phyloP scores from a whole-genome alignment of 2,329 filamentous ascomycete genomes.

The Colletotrichum cereale region DNA sequence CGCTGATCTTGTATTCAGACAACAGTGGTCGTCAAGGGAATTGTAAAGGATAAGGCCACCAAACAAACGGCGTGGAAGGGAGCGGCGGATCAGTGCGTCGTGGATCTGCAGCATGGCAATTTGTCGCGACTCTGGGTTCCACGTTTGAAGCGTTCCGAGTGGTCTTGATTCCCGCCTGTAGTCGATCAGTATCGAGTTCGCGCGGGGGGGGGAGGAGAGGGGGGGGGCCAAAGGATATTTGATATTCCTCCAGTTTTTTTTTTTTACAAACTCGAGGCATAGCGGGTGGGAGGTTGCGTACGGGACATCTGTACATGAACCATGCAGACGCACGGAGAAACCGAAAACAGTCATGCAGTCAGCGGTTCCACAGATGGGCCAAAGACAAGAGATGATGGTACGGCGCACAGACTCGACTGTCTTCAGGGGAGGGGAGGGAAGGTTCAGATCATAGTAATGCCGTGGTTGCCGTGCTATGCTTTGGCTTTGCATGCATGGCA shows the following conservation, averaged over 20 bases:
- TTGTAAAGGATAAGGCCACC: background rate
- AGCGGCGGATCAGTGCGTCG: constrained; percentile 4
- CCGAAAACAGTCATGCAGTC: constrained; percentile 29
- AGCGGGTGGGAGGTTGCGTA: background rate
- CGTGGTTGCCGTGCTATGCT: background rate
- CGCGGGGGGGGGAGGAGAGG: too few relatives aligned
- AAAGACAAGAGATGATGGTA: constrained; percentile 9
- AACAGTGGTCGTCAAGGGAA: background rate
- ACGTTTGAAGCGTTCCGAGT: background rate
- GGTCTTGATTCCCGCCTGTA: constrained; percentile 3
- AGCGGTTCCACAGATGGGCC: constrained; percentile 14
- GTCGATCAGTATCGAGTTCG: constrained; percentile 14
- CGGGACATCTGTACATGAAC: constrained; percentile 27
- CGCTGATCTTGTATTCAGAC: background rate
- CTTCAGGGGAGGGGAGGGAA: constrained; percentile 22
- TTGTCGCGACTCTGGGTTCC: constrained; percentile 12
- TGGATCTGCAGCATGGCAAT: constrained; percentile 5
- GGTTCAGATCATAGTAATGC: constrained; percentile 5
- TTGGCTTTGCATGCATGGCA: constrained; percentile 14
- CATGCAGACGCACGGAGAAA: constrained; percentile 21
- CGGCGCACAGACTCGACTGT: constrained; percentile 18
- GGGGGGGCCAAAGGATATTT: constrained; percentile 1
- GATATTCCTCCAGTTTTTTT: constrained; percentile 2
- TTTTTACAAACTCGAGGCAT: constrained; percentile 1
- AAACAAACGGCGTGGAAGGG: background rate